A percentile compares a stretch with the other conserved stretches of the same genome.
Evolutionary conservation across 2,329 filamentous ascomycete genomes (phyloP).

Genomic region (Paraphoma chrysanthemicola): DNA sequence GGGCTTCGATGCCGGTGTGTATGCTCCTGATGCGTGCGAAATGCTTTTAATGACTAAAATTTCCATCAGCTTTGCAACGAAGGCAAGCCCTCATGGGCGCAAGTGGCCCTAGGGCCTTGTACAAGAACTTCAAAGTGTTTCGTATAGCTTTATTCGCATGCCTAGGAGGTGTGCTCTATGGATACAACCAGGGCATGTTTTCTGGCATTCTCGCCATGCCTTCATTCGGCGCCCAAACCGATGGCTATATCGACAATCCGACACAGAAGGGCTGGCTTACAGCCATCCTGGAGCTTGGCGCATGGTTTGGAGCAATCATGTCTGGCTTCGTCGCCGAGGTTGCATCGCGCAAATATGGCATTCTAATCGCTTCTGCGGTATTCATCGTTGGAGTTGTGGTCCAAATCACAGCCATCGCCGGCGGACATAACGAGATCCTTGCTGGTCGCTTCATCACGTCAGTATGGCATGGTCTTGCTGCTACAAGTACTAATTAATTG

Average conservation of each 20-base stretch:
- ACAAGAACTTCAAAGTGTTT: slow-evolving; percentile 62
- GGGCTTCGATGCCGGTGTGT: slow-evolving; percentile 24
- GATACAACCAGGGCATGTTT: slow-evolving; percentile 81
- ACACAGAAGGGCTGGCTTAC: too few relatives aligned
- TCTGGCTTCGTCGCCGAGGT: slow-evolving; percentile 76
- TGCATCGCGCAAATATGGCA: slow-evolving; percentile 70
- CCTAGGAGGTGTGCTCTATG: slow-evolving; percentile 64
- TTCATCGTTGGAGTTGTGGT: slow-evolving; percentile 76
- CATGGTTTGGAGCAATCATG: slow-evolving; percentile 76
- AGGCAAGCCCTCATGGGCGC: slow-evolving; percentile 31
- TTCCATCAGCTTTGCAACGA: slow-evolving; percentile 19
- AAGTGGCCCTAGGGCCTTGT: slow-evolving; percentile 56
- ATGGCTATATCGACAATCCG: slow-evolving; percentile 34
- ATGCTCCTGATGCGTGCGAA: background rate
- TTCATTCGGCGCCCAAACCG: slow-evolving; percentile 55
- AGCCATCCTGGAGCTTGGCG: slow-evolving; percentile 33
- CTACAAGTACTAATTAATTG: slow-evolving; percentile 14
- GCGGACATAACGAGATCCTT: slow-evolving; percentile 67
- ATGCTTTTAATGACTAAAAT: background rate
- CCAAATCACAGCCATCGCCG: slow-evolving; percentile 67
- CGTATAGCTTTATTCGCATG: slow-evolving; percentile 62
- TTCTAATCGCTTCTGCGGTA: slow-evolving; percentile 69
- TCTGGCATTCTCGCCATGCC: slow-evolving; percentile 68
- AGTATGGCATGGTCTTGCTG: slow-evolving; percentile 16
- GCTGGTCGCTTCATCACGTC: slow-evolving; percentile 74